Evolutionary conservation across 768 basidiomycete genomes (phyloP), one percentile per base, ranked within the genome.

Genomic region (Lactifluus pinguis): DNA sequence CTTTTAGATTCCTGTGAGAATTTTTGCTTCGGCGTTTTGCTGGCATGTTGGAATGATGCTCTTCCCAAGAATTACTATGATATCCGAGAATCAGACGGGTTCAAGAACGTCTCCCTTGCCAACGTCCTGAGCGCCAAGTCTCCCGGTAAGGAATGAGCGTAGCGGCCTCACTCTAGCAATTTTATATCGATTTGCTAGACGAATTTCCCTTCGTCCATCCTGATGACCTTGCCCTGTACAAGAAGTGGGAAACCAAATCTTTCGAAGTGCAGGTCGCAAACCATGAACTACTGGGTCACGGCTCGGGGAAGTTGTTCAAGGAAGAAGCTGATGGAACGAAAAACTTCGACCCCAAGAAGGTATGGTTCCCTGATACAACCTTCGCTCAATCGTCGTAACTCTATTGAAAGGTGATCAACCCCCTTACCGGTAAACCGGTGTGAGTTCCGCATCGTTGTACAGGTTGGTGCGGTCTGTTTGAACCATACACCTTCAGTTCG

Each of bases 221-320:
- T 10, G 84, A 86, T 60, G 92, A 94, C 68, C 77, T 82, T 25
- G 80, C 77, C 8, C 73, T 89, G 14, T 92, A 88, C 73, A 84
- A 87, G 66, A 75, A 78, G 39, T 93, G 89, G 90, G 87, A 92
- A 62, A 80, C 77, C 39, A 78, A 81, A 17, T 83, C 89, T 0
- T 93, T 93, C 67, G 91, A 93, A 66, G 76, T 95, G 0, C 92
- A 93, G 67, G 92, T 95, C 19, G 92, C 92, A 11, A 92, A 90
- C 69, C 92, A 94, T 70, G 92, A 94, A 66, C 75, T 94, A 1
- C 80, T 93, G 14, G 92, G 92, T 0, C 89, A 94, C 64, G 91
- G 90, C 11, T 85, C 85, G 2, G 92, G 92, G 17, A 91, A 92
- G 69, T 74, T 91, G 0, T 89, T 93, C 69, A 82, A 86, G 67